These are phyloP conservation scores for Macrolepiota dolichaula DNA, from an alignment of 768 basidiomycete species.

Conservation along the genomic window DNA sequence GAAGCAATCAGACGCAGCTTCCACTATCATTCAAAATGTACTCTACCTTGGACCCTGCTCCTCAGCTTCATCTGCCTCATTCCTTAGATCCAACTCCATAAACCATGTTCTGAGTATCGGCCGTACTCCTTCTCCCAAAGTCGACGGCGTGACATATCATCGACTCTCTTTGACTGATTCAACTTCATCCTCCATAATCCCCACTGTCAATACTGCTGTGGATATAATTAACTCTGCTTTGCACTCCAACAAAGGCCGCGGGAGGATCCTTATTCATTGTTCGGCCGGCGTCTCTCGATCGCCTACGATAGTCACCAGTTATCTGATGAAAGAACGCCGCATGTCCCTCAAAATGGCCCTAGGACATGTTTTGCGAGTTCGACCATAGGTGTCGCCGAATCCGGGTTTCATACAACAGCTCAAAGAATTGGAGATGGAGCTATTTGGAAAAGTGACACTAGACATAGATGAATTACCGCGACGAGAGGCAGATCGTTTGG, in stretches of 20 bases:
- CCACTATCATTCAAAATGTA: constrained; percentile 22
- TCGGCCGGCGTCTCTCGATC: constrained; percentile 44
- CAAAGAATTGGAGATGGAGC: constrained; percentile 29
- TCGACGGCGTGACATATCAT: constrained; percentile 32
- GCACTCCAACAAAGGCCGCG: constrained; percentile 20
- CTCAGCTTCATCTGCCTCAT: constrained; percentile 30
- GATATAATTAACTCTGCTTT: constrained; percentile 27
- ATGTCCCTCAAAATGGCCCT: constrained; percentile 38
- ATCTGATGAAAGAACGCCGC: constrained; percentile 31
- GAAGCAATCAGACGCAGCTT: constrained; percentile 15
- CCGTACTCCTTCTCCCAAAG: constrained; percentile 22
- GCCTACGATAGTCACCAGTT: constrained; percentile 37
- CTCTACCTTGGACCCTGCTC: constrained; percentile 41
- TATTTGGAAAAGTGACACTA: constrained; percentile 23
- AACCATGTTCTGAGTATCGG: constrained; percentile 41
- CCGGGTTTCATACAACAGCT: constrained; percentile 40
- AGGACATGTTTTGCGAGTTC: constrained; percentile 26
- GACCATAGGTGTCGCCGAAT: constrained; percentile 39
- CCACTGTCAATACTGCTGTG: constrained; percentile 23
- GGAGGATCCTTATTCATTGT: constrained; percentile 41
- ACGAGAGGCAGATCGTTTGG: constrained; percentile 29
- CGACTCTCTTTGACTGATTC: constrained; percentile 36
- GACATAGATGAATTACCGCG: constrained; percentile 33
- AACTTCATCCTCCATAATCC: constrained; percentile 23
- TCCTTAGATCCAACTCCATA: constrained; percentile 30